These are phyloP conservation scores for Colletotrichum abscissum DNA, from an alignment of 2,329 filamentous ascomycete genomes.

Conservation along the genomic window DNA sequence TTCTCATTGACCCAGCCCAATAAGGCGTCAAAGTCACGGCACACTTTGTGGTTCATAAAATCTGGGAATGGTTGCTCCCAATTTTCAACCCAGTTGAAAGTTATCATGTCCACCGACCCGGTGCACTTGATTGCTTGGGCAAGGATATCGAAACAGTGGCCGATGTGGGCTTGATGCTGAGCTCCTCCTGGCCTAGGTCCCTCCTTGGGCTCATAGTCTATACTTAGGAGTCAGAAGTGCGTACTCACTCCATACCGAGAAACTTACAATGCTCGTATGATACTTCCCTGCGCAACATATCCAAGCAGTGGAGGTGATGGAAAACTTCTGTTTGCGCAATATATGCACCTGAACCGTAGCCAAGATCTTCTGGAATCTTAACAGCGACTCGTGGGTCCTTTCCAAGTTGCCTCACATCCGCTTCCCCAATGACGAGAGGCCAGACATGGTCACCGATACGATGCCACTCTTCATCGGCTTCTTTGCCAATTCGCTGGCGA, in stretches of 20 bases:
- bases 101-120: slow-evolving; percentile 43
- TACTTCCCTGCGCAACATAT: slow-evolving; percentile 42
- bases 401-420: slow-evolving; percentile 36
- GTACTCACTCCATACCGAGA: background rate
- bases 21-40: slow-evolving; percentile 42
- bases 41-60: slow-evolving; percentile 45
- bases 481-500: slow-evolving; percentile 15
- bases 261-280: slow-evolving; percentile 24
- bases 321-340: slow-evolving; percentile 49
- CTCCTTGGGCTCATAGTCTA: slow-evolving; percentile 6
- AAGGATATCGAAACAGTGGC: slow-evolving; percentile 45
- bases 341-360: slow-evolving; percentile 45
- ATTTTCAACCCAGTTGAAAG: slow-evolving; percentile 45
- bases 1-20: slow-evolving; percentile 34
- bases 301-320: slow-evolving; percentile 52
- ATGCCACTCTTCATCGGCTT: slow-evolving; percentile 18
- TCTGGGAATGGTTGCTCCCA: slow-evolving; percentile 45
- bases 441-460: slow-evolving; percentile 19
- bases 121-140: slow-evolving; percentile 46
- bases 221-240: background rate
- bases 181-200: slow-evolving; percentile 14
- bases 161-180: slow-evolving; percentile 40
- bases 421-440: slow-evolving; percentile 1
- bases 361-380: slow-evolving; percentile 43
- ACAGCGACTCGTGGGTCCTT: slow-evolving; percentile 43